Evolutionary conservation across 1,284 basidiomycete species (phyloP).

Genomic region (Phellopilus nigrolimitatus): DNA sequence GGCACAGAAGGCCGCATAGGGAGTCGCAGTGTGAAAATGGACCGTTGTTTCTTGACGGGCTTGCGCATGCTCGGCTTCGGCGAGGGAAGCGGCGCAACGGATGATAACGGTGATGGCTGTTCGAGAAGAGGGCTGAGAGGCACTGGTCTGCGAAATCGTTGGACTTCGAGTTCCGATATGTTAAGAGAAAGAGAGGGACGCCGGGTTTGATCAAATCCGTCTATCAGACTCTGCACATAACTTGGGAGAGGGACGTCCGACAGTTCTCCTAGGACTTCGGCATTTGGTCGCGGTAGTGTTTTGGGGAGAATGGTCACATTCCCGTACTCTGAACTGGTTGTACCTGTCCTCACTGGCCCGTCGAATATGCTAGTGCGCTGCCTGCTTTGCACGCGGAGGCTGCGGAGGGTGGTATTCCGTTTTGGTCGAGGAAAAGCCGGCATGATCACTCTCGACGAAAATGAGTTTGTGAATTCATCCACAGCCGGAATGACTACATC

Average conservation of each 20-base stretch:
- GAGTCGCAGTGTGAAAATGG: constrained; percentile 17
- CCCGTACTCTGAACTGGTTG: constrained; percentile 9
- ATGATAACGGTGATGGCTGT: not conserved
- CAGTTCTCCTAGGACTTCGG: constrained; percentile 1
- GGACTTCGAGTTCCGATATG: not conserved
- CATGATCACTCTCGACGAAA: constrained; percentile 16
- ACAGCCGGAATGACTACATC: constrained; percentile 5
- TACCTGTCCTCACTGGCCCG: not conserved
- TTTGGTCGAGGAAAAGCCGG: not conserved
- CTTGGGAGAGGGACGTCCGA: constrained; percentile 8
- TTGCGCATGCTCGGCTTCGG: not conserved
- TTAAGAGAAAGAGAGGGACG: constrained; percentile 5
- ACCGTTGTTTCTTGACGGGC: constrained; percentile 5
- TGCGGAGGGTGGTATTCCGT: constrained; percentile 10
- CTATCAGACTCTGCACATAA: constrained; percentile 16
- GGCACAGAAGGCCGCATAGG: constrained; percentile 8
- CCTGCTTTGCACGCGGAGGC: constrained; percentile 1
- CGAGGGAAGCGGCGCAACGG: not conserved
- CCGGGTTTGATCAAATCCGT: constrained; percentile 9
- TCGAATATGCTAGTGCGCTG: not conserved
- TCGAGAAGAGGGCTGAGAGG: constrained; percentile 13
- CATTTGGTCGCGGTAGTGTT: not conserved
- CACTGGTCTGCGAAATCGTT: not conserved
- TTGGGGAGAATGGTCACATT: constrained; percentile 9
- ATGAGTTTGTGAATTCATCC: constrained; percentile 18